Base-by-base conservation (phyloP, 306 rosid species). In the Rosa chinensis region DNA sequence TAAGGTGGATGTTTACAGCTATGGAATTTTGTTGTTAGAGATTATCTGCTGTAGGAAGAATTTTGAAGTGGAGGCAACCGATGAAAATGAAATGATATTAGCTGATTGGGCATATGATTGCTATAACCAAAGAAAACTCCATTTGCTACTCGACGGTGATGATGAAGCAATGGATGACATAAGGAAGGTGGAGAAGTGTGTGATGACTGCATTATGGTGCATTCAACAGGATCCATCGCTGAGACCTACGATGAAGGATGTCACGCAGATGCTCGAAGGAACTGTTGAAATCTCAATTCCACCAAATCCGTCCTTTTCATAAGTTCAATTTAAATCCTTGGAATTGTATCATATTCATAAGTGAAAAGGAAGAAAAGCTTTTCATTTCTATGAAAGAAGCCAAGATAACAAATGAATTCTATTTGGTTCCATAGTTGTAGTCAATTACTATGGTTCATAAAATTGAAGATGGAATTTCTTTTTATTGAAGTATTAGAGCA, bases 1-100 rank as follows among this genome's bases (percentile, higher is more conserved):
- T 25, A 80, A 84, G 68, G 87, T 84, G 1, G 87, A 84, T 59
- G 82, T 84, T 21, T 84, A 76, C 17, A 84, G 84, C 68, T 84
- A 49, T 55, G 87, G 87, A 0, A 56, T 72, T 32, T 12, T 84
- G 63, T 16, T 77, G 72, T 48, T 84, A 42, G 87, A 80, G 79
- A 43, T 84, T 1, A 68, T 84, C 16, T 80, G 84, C 23, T 58
- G 74, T n/a, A 72, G 82, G 66, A 84, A 61, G 79, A 66, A 18
- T 40, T 80, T 72, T 2, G 84, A 80, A 47, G 50, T 23, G 0
- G 55, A 56, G 18, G 59, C 10, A 4, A 50, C 73, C 8, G 16
- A 66, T 39, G 82, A 79, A 40, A 25, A 20, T 45, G 11, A 53
- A 11, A 70, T 62, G 69, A n/a, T 76, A 55, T 40, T 84, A 2